phyloP scores from a whole-genome alignment of 306 rosid species.

The Bauhinia variegata region DNA sequence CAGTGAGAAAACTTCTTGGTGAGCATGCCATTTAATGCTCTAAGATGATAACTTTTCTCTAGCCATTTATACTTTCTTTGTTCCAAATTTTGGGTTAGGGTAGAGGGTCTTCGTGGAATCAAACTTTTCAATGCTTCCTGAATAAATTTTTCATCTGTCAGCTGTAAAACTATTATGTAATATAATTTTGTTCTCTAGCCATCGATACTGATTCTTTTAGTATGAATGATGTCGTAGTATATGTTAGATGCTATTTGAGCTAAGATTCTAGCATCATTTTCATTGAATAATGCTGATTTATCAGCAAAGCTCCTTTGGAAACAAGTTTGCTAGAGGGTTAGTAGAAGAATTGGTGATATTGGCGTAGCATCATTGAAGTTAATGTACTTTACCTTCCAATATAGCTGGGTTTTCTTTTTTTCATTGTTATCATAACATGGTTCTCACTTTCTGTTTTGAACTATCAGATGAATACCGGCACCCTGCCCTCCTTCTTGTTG shows the following conservation, averaged over 20 bases:
- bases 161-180: not conserved
- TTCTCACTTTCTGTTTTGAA: constrained; percentile 36
- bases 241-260: not conserved
- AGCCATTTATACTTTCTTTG: too few species aligned
- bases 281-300: not conserved
- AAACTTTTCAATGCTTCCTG: not conserved
- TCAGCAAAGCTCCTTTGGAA: not conserved
- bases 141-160: not conserved
- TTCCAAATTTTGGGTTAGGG: too few species aligned
- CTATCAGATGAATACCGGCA: constrained; percentile 76
- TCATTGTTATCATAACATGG: not conserved
- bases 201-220: not conserved
- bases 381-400: not conserved
- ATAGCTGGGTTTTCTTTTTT: not conserved
- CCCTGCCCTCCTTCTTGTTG: constrained; percentile 93
- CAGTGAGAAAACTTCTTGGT: constrained; percentile 85
- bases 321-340: too few species aligned
- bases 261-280: not conserved
- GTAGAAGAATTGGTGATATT: too few species aligned
- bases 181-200: not conserved
- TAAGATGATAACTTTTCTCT: too few species aligned
- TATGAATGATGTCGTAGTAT: not conserved
- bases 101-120: not conserved
- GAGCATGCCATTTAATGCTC: constrained; percentile 37
- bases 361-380: not conserved